phyloP scores from a whole-genome alignment of 139 green algal genomes.

The Micromonas pusilla region DNA sequence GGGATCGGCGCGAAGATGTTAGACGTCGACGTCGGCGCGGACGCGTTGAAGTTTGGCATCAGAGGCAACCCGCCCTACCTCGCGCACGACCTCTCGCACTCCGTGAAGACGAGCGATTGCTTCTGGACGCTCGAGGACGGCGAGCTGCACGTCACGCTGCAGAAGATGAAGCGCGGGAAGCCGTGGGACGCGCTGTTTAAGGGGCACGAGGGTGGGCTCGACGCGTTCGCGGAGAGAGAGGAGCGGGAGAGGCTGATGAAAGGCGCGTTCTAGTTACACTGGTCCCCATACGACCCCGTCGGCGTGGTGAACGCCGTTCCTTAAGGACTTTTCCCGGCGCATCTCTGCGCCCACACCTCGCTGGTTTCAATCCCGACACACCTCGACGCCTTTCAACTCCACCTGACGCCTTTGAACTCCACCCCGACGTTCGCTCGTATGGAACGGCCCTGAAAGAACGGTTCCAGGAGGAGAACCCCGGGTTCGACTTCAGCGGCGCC shows the following conservation, averaged over 20 bases:
- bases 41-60: conserved; percentile 60
- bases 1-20: conserved; percentile 60
- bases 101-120: conserved; percentile 62
- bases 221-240: conserved; percentile 41
- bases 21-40: conserved; percentile 49
- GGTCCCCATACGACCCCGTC: neutral
- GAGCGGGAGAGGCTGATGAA: conserved; percentile 75
- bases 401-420: no score
- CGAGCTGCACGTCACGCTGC: conserved; percentile 28
- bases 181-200: conserved; percentile 52
- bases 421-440: no score
- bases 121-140: conserved; percentile 71
- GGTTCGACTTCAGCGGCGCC: conserved; percentile 88
- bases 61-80: conserved; percentile 73
- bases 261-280: neutral
- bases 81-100: conserved; percentile 54
- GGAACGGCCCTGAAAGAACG: no score
- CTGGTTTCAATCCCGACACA: no score
- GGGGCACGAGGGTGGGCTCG: conserved; percentile 58
- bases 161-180: conserved; percentile 38
- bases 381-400: no score
- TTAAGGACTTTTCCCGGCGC: no score
- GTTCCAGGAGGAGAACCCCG: conserved; percentile 86
- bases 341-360: no score
- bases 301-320: neutral